Conservation (phyloP, 495 filamentous ascomycete genomes). For the Pseudevernia furfuracea region DNA sequence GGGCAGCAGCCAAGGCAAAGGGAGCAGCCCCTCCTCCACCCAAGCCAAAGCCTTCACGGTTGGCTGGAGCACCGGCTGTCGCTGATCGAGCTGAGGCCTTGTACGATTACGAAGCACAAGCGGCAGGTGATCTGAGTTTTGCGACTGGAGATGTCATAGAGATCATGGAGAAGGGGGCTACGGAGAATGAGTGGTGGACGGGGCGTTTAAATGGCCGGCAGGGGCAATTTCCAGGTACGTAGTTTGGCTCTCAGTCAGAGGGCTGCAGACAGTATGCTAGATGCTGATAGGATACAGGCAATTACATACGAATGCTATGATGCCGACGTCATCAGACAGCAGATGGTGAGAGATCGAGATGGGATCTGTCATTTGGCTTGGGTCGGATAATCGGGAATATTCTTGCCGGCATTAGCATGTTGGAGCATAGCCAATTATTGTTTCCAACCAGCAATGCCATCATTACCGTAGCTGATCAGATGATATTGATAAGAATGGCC, state of each 20-base stretch:
- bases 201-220: slow-evolving; percentile 67
- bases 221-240: slow-evolving; percentile 92
- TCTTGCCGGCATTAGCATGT: background rate
- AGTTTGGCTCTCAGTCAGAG: background rate
- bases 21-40: slow-evolving; percentile 82
- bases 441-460: background rate
- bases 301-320: slow-evolving; percentile 23
- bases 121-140: slow-evolving; percentile 91
- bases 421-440: background rate
- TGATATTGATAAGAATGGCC: too few species aligned
- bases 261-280: background rate
- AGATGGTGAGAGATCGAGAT: background rate
- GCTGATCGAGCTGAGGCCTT: slow-evolving; percentile 72
- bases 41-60: slow-evolving; percentile 74
- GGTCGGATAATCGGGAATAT: background rate
- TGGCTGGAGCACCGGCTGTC: slow-evolving; percentile 51
- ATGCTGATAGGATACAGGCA: slow-evolving; percentile 16
- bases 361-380: background rate
- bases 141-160: slow-evolving; percentile 85
- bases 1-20: slow-evolving; percentile 66
- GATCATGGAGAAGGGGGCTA: slow-evolving; percentile 68
- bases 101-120: slow-evolving; percentile 95
- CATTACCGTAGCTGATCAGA: too few species aligned
- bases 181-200: slow-evolving; percentile 96
- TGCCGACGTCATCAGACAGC: background rate